Base-by-base conservation (phyloP, 192 early-diverging fungal species). In the Spizellomyces punctatus region DNA sequence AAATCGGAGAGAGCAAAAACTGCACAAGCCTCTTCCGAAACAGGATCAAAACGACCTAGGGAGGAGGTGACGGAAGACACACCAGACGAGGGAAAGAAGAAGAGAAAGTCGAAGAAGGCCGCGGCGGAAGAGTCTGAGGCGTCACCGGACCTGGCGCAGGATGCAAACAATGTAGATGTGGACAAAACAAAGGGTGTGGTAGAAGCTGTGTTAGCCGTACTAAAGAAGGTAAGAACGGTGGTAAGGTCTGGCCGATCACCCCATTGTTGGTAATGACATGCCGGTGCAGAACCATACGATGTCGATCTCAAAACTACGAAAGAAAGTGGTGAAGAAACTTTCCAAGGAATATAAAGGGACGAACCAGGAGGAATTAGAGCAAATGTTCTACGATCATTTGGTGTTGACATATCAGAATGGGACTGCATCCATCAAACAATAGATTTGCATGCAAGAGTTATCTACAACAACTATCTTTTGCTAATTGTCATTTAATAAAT, bases 61-160 rank as follows among this genome's bases (percentile, higher is more conserved):
- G 59, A 64, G 10, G 62, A 54, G 61, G 47, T 58, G 6, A 43
- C 44, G 69, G 54, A 14, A 9, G 52, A 60, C 9, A 54, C 49
- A 59, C 64, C 52, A 49, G 63, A 66, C 22, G 46, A 65, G 64
- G 64, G 60, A 52, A 77, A 77, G 70, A 66, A 72, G 48, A 36
- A 67, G 21, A 69, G 72, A 46, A 73, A 73, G 54, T 46, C 22
- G 17, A 67, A 71, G 49, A 76, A 78, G 60, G 71, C 8, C 6
- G 57, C 63, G 56, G 67, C 58, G 45, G 55, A 64, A 52, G 55
- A 71, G 58, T 27, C 69, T 49, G 36, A 62, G 49, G 57, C 63
- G 0, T 9, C 69, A 36, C 50, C 54, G 36, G 72, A 60, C 21
- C 75, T 72, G 73, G 66, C 22, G 56, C 55, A 75, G 49, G 45